Percentiles rank a stretch among this genome's conserved stretches.
These are phyloP conservation scores for Hypocrella siamensis DNA, from an alignment of 2,329 filamentous ascomycete species.

Conservation along the genomic window DNA sequence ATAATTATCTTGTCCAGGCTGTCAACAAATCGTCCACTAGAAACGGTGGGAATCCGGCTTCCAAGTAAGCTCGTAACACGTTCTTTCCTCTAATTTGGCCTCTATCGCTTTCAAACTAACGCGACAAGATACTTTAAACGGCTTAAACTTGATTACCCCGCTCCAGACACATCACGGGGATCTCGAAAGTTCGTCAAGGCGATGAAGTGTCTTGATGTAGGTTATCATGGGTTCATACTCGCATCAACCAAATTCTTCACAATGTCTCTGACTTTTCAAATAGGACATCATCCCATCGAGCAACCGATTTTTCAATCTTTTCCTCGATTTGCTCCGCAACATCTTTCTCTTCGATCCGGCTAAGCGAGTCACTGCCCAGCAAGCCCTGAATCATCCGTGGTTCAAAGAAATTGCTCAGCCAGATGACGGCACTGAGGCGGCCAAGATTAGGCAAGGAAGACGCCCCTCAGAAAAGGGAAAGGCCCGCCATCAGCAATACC, in stretches of 20 bases:
- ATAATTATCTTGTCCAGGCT: constrained; percentile 36
- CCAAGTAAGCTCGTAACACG: constrained; percentile 36
- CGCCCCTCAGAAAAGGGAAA: no score
- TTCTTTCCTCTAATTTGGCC: neutral
- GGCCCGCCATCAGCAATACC: no score
- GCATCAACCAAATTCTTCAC: no score
- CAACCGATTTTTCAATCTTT: constrained; percentile 36
- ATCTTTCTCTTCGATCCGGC: constrained; percentile 47
- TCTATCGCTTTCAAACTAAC: constrained; percentile 3
- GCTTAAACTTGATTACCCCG: constrained; percentile 48
- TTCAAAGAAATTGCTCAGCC: constrained; percentile 40
- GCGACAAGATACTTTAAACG: constrained; percentile 47
- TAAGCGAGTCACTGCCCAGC: constrained; percentile 42
- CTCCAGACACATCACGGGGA: constrained; percentile 44
- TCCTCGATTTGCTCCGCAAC: constrained; percentile 41
- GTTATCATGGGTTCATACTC: no score
- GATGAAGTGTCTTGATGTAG: constrained; percentile 51
- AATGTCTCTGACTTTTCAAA: constrained; percentile 1
- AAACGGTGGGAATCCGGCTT: constrained; percentile 41
- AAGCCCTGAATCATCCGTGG: constrained; percentile 45
- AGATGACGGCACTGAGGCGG: constrained; percentile 46
- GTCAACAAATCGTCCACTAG: constrained; percentile 38
- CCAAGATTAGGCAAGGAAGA: no score
- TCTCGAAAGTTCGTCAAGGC: constrained; percentile 53
- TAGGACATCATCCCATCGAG: constrained; percentile 38